These are phyloP conservation scores for Hanseniaspora vineae DNA, from an alignment of 805 yeast species.

Conservation along the genomic window DNA sequence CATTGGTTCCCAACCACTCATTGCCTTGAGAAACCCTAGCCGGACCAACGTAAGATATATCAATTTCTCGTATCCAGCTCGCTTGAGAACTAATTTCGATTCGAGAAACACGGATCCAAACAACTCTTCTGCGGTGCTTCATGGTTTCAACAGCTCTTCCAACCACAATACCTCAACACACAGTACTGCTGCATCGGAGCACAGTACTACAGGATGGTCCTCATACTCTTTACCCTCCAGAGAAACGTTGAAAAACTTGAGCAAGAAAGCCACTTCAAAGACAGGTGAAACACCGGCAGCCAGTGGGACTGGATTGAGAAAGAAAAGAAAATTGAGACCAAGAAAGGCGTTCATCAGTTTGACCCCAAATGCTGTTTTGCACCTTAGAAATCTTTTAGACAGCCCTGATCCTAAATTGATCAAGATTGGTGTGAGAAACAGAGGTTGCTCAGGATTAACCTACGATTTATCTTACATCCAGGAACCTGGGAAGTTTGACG, in stretches of 20 bases:
- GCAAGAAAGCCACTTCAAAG: conserved; percentile 9
- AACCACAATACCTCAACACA: neutral
- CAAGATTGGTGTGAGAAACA: conserved; percentile 84
- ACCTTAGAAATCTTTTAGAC: conserved; percentile 50
- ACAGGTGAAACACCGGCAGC: conserved; percentile 4
- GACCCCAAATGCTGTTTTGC: conserved; percentile 61
- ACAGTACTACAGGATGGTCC: conserved; percentile 19
- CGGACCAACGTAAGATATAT: no score
- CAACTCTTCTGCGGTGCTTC: no score
- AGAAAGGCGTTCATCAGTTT: conserved; percentile 82
- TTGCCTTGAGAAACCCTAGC: no score
- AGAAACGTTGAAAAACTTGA: conserved; percentile 11
- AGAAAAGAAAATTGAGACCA: conserved; percentile 64
- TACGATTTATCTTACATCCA: conserved; percentile 85
- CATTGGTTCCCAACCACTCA: no score
- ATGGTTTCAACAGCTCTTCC: neutral
- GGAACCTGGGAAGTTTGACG: conserved; percentile 91
- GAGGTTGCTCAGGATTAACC: conserved; percentile 94
- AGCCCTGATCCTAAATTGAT: conserved; percentile 84
- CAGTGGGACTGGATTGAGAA: conserved; percentile 21
- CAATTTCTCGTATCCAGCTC: no score
- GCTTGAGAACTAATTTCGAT: no score
- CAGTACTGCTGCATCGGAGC: no score
- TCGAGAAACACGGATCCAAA: no score
- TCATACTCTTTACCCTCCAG: conserved; percentile 36